phyloP scores from a whole-genome alignment of 352 stramenopile species.

The Phytophthora vignae region DNA sequence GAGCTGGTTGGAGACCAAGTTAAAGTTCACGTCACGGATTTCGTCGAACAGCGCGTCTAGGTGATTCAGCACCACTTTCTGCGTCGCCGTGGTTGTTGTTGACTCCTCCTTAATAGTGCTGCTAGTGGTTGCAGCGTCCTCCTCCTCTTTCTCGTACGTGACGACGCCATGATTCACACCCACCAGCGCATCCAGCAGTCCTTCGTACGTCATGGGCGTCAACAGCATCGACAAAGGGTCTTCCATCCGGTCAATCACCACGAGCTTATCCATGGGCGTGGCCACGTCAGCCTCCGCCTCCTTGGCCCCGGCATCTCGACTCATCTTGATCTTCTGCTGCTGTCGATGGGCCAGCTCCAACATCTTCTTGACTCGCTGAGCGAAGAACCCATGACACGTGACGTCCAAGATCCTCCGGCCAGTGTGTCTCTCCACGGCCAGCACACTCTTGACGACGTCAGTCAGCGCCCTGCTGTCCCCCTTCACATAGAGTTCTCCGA shows the following conservation, averaged over 20 bases:
- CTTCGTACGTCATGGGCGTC: constrained; percentile 88
- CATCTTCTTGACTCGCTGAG: constrained; percentile 66
- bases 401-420: constrained; percentile 48
- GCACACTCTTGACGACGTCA: constrained; percentile 66
- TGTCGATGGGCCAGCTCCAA: constrained; percentile 60
- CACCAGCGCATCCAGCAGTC: constrained; percentile 74
- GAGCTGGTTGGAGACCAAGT: constrained; percentile 61
- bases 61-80: constrained; percentile 76
- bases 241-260: constrained; percentile 82
- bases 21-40: constrained; percentile 86
- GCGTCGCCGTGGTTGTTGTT: constrained; percentile 23
- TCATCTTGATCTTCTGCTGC: constrained; percentile 44
- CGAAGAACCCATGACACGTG: constrained; percentile 61
- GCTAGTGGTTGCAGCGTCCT: constrained; percentile 21
- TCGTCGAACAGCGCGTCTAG: constrained; percentile 73
- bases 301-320: constrained; percentile 7
- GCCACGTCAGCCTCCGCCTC: constrained; percentile 11
- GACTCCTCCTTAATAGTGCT: constrained; percentile 9
- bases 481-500: constrained; percentile 78
- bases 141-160: constrained; percentile 54
- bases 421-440: constrained; percentile 63
- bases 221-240: constrained; percentile 85
- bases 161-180: constrained; percentile 81
- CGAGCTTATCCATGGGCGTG: constrained; percentile 55
- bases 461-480: constrained; percentile 66